Conservation (phyloP, 2,329 filamentous ascomycete genomes). For the Fusarium sacchari region DNA sequence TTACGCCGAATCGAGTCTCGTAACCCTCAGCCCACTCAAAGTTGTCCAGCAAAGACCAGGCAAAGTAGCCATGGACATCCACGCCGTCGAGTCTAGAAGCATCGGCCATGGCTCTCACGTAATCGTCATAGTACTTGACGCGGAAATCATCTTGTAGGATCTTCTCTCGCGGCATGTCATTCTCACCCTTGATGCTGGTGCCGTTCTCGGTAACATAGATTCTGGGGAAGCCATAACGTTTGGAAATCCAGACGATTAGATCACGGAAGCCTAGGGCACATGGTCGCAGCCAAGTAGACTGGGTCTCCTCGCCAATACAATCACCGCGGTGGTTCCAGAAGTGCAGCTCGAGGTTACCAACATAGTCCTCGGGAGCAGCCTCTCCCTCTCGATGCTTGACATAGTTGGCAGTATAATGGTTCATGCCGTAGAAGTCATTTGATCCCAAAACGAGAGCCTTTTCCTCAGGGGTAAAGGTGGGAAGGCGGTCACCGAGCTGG, state of each 20-base stretch:
- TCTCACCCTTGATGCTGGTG: constrained; percentile 85
- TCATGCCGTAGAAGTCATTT: constrained; percentile 96
- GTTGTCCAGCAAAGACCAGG: constrained; percentile 90
- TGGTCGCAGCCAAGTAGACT: constrained; percentile 83
- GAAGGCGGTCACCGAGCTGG: constrained; percentile 82
- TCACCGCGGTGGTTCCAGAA: constrained; percentile 77
- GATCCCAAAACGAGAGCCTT: constrained; percentile 79
- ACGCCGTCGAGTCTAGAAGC: constrained; percentile 79
- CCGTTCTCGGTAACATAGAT: constrained; percentile 94
- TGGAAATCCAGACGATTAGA: constrained; percentile 79
- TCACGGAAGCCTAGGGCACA: constrained; percentile 80
- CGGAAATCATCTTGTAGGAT: constrained; percentile 86
- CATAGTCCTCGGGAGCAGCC: constrained; percentile 72
- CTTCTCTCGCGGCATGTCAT: constrained; percentile 74
- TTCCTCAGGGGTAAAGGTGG: constrained; percentile 78
- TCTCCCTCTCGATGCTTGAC: constrained; percentile 75
- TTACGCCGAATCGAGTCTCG: constrained; percentile 85
- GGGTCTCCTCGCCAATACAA: constrained; percentile 82
- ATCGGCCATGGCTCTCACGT: constrained; percentile 80
- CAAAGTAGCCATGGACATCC: constrained; percentile 82
- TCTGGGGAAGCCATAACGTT: constrained; percentile 77
- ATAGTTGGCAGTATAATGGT: constrained; percentile 92
- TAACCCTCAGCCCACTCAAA: constrained; percentile 95
- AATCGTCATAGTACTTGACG: constrained; percentile 79
- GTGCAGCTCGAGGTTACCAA: constrained; percentile 79